Conservation (phyloP, 371 early-diverging fungal genomes). For the Syncephalis plumigaleata region DNA sequence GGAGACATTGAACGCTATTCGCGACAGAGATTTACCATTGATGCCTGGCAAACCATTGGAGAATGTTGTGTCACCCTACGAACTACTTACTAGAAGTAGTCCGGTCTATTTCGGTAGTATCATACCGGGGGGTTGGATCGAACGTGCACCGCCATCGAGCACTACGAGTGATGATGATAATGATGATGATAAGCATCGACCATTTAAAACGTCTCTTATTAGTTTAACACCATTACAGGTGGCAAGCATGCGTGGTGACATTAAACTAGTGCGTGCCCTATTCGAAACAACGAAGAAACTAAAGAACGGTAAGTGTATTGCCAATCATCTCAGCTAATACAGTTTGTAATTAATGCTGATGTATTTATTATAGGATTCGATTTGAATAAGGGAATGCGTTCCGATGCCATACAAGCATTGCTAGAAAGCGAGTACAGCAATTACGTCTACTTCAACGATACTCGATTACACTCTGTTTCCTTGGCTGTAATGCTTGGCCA, state of each 20-base stretch:
- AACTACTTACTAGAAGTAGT: no score
- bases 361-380: neutral
- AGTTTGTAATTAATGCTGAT: neutral
- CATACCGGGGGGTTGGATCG: neutral
- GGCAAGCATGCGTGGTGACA: no score
- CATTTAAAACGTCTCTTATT: no score
- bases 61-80: no score
- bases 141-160: no score
- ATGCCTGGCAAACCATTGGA: no score
- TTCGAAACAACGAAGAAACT: neutral
- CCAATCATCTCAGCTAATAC: neutral
- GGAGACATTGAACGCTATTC: no score
- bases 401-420: neutral
- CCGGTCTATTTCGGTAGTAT: neutral
- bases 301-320: neutral
- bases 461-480: neutral
- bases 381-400: neutral
- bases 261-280: no score
- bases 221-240: no score
- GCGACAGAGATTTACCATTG: no score
- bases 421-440: neutral
- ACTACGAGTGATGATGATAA: no score
- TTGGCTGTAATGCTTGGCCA: slow-evolving; percentile 1
- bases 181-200: no score
- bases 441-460: neutral